These are phyloP conservation scores for Asparagopsis taxiformis DNA, from an alignment of 31 red algal genomes.

Conservation along the genomic window DNA sequence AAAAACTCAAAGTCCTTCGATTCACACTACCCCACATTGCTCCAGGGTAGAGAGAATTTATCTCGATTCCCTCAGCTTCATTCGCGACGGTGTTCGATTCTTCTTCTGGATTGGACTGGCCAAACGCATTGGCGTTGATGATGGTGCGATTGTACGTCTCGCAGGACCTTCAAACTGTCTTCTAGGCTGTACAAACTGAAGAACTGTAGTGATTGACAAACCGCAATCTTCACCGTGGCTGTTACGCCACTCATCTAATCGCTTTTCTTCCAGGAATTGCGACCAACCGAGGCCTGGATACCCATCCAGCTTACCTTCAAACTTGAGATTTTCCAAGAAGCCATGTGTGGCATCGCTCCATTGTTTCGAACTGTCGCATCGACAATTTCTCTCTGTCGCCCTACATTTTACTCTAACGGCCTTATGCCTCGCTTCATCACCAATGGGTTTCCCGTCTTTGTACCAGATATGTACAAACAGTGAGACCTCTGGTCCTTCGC, in stretches of 20 bases:
- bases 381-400: constrained; percentile 50
- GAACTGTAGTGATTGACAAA: constrained; percentile 42
- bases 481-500: constrained; percentile 40
- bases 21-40: too few species aligned
- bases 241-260: constrained; percentile 52
- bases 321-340: constrained; percentile 59
- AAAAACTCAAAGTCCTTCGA: too few species aligned
- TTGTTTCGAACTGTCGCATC: constrained; percentile 44
- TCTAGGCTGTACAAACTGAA: constrained; percentile 50
- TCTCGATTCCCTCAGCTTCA: constrained; percentile 58
- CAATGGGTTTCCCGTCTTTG: constrained; percentile 39
- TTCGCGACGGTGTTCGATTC: constrained; percentile 6
- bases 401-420: constrained; percentile 53
- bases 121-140: constrained; percentile 13
- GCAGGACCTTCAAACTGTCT: constrained; percentile 61
- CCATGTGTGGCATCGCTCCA: constrained; percentile 54
- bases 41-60: too few species aligned
- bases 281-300: constrained; percentile 67
- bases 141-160: background rate
- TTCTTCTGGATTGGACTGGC: constrained; percentile 56
- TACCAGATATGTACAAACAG: constrained; percentile 71
- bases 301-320: constrained; percentile 52
- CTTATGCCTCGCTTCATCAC: constrained; percentile 54
- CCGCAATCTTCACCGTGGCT: constrained; percentile 53
- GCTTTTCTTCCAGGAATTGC: constrained; percentile 58